These are phyloP conservation scores for Populus hybrid DNA, from an alignment of 441 rosid species.

Conservation along the genomic window DNA sequence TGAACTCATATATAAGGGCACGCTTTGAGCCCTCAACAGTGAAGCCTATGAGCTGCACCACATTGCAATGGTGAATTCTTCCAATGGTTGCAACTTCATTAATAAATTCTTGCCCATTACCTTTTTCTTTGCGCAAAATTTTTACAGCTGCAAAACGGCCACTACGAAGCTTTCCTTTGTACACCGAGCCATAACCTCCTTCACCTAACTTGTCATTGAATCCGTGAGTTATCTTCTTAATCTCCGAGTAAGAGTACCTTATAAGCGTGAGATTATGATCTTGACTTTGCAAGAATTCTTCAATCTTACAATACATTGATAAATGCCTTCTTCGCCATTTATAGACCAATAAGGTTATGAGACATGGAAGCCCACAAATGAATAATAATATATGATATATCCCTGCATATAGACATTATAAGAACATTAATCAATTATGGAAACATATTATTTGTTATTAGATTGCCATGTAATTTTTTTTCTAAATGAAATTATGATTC, in stretches of 20 bases:
- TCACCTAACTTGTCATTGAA: neutral
- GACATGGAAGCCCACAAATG: neutral
- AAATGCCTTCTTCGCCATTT: constrained; percentile 2
- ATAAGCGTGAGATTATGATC: neutral
- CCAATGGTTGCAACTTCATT: constrained; percentile 5
- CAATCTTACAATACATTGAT: neutral
- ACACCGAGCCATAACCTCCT: neutral
- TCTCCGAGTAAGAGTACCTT: neutral
- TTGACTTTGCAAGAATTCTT: neutral
- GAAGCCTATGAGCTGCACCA: neutral
- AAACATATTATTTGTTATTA: neutral
- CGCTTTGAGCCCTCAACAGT: neutral
- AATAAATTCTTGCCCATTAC: neutral
- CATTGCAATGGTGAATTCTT: neutral
- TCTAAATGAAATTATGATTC: neutral
- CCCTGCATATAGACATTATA: neutral
- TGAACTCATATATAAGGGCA: neutral
- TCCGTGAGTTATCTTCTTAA: neutral
- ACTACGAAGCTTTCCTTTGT: constrained; percentile 5
- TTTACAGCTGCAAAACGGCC: neutral
- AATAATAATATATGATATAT: neutral
- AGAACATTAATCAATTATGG: neutral
- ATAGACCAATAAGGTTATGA: neutral
- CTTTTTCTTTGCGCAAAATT: neutral
- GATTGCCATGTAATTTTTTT: neutral